These are phyloP conservation scores for Apiotrichum akiyoshidainum DNA, from an alignment of 1,284 basidiomycete genomes.

Conservation along the genomic window DNA sequence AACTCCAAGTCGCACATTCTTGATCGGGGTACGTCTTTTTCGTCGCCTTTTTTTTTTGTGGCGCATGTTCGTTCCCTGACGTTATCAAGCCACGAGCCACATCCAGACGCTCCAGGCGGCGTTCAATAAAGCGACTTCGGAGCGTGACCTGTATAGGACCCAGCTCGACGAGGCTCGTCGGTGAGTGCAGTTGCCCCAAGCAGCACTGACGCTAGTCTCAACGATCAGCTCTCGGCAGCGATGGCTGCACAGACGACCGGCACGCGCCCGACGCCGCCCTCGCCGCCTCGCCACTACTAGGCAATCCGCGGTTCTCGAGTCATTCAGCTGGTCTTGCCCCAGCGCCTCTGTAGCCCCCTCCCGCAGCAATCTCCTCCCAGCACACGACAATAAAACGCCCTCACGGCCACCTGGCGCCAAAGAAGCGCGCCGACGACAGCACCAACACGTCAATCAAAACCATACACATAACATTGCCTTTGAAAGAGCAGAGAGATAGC, in stretches of 20 bases:
- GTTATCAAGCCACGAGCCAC: slow-evolving; percentile 28
- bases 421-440: too few species aligned
- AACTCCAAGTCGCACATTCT: slow-evolving; percentile 80
- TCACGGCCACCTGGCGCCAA: too few species aligned
- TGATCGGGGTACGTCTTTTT: slow-evolving; percentile 65
- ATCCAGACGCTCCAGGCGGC: slow-evolving; percentile 31
- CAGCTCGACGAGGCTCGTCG: not conserved
- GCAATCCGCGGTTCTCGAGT: not conserved
- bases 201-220: not conserved
- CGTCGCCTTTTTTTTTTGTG: not conserved
- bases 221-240: not conserved
- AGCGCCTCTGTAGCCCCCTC: too few species aligned
- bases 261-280: not conserved
- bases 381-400: too few species aligned
- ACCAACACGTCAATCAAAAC: too few species aligned
- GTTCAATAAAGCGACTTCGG: slow-evolving; percentile 24
- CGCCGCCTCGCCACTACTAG: not conserved
- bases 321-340: too few species aligned
- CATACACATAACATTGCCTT: too few species aligned
- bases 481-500: too few species aligned
- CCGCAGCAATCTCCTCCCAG: too few species aligned
- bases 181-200: not conserved
- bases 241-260: not conserved
- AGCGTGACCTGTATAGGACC: slow-evolving; percentile 16
- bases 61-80: not conserved